phyloP scores from a whole-genome alignment of 2,329 filamentous ascomycete species.

The Thelonectria olida region DNA sequence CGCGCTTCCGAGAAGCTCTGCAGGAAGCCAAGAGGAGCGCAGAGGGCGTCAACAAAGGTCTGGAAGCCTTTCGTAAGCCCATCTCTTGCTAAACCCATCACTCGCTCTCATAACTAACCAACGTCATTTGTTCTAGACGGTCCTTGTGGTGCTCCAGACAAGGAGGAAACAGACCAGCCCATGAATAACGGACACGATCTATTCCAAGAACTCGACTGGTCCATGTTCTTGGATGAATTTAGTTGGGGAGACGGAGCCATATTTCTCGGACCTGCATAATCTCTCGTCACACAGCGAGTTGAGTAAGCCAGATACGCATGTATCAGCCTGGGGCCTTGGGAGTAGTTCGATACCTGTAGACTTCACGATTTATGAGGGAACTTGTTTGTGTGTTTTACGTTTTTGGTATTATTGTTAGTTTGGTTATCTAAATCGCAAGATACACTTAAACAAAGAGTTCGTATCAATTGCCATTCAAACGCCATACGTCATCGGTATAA shows the following conservation, averaged over 20 bases:
- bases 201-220: conserved; percentile 59
- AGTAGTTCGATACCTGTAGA: conserved; percentile 7
- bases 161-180: conserved; percentile 26
- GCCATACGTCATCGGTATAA: conserved; percentile 6
- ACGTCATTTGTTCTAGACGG: conserved; percentile 1
- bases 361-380: conserved; percentile 14
- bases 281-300: too few relatives aligned
- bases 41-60: conserved; percentile 42
- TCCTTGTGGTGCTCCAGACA: neutral
- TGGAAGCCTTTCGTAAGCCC: conserved; percentile 45
- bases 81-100: neutral
- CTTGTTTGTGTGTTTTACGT: neutral
- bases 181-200: conserved; percentile 42
- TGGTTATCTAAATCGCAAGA: neutral
- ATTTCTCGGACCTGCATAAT: conserved; percentile 42
- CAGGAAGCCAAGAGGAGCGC: conserved; percentile 48
- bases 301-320: too few relatives aligned
- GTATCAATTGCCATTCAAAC: conserved; percentile 8
- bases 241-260: conserved; percentile 51
- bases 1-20: conserved; percentile 55
- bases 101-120: neutral
- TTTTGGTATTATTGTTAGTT: neutral
- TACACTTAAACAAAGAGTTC: conserved; percentile 1
- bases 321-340: too few relatives aligned
- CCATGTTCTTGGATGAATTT: conserved; percentile 60